phyloP scores from a whole-genome alignment of 148 eudicot genomes.

The Chenopodium berlandieri region DNA sequence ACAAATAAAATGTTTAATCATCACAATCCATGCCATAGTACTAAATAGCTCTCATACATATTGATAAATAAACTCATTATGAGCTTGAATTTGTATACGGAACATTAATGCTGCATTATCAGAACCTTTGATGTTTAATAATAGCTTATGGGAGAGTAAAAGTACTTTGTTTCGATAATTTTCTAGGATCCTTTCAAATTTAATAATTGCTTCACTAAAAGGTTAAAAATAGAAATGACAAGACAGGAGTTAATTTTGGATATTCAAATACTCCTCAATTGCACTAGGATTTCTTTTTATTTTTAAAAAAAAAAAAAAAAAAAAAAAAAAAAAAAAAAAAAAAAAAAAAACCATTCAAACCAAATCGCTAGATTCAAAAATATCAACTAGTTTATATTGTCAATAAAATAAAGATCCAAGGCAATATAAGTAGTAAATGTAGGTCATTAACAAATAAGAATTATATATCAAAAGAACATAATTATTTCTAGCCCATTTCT shows the following conservation, averaged over 20 bases:
- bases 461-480: background rate
- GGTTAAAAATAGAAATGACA: background rate
- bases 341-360: background rate
- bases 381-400: background rate
- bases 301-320: too few species aligned
- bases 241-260: background rate
- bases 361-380: background rate
- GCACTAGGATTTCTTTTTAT: background rate
- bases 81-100: background rate
- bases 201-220: background rate
- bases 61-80: background rate
- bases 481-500: background rate
- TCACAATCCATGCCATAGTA: slow-evolving; percentile 1
- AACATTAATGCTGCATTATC: background rate
- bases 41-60: background rate
- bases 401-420: background rate
- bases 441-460: background rate
- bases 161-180: background rate
- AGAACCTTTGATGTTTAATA: background rate
- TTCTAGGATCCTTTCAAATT: background rate
- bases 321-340: too few species aligned
- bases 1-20: background rate
- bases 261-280: background rate
- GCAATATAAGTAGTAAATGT: background rate
- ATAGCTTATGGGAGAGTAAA: background rate